A percentile compares a stretch with the other conserved stretches of the same genome.
Conservation (phyloP, 2,329 filamentous ascomycete species). For the Cladorrhinum sp. region DNA sequence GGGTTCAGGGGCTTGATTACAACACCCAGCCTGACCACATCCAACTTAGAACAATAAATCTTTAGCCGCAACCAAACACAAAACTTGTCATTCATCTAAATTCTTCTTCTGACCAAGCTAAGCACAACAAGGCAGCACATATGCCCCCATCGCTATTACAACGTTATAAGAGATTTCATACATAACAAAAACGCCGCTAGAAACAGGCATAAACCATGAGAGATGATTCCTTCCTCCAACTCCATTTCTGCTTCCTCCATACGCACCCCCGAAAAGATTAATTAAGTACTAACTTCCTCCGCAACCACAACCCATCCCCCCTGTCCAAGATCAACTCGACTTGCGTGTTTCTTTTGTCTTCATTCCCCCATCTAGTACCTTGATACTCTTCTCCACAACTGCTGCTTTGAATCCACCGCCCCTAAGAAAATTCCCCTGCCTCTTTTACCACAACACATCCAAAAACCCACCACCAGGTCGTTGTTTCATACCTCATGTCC, state of each 20-base stretch:
- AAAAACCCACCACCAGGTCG: not conserved
- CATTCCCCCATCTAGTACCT: not conserved
- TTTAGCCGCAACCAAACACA: not conserved
- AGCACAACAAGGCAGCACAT: slow-evolving; percentile 1
- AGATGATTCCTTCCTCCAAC: not conserved
- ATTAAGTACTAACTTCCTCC: slow-evolving; percentile 11
- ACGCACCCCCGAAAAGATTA: slow-evolving; percentile 4
- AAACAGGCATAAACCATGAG: slow-evolving; percentile 9
- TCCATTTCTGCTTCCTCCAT: not conserved
- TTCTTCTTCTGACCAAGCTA: not conserved
- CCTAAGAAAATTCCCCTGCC: not conserved
- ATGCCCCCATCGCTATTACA: slow-evolving; percentile 15
- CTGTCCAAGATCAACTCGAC: slow-evolving; percentile 13
- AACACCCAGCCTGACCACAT: not conserved
- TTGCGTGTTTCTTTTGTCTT: not conserved
- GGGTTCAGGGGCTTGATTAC: not conserved
- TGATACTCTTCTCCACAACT: not conserved
- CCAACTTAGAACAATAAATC: not conserved
- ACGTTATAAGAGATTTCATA: slow-evolving; percentile 14
- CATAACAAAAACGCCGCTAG: slow-evolving; percentile 9
- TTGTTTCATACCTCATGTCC: not conserved
- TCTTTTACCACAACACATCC: not conserved
- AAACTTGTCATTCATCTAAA: not conserved
- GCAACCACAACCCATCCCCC: slow-evolving; percentile 6
- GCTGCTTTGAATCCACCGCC: not conserved